A percentile compares a stretch with the other conserved stretches of the same genome.
Evolutionary conservation across 108 stramenopile genomes (phyloP).

Genomic region (Cyclostephanos invisitatus): DNA sequence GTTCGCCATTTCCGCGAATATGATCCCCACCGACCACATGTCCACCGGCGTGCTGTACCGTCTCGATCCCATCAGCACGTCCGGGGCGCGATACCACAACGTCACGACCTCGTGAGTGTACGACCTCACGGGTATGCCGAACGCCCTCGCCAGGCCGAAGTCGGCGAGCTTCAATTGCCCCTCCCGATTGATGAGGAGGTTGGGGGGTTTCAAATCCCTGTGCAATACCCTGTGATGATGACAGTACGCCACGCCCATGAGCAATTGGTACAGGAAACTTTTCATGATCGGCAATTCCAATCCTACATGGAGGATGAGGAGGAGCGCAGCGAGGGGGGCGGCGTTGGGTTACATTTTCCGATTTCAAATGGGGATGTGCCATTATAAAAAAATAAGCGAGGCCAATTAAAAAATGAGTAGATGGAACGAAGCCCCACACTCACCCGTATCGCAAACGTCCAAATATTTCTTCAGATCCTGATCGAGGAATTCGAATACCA

Average conservation of each 20-base stretch:
- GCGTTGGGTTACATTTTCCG: too few species aligned
- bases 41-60: slow-evolving; percentile 98
- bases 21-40: slow-evolving; percentile 98
- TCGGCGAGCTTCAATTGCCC: slow-evolving; percentile 98
- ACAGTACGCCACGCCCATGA: slow-evolving; percentile 98
- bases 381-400: too few species aligned
- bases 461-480: slow-evolving; percentile 98
- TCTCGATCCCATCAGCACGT: slow-evolving; percentile 95
- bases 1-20: slow-evolving; percentile 98
- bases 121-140: slow-evolving; percentile 95
- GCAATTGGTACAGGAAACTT: slow-evolving; percentile 95
- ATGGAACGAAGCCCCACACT: too few species aligned
- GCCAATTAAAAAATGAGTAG: too few species aligned
- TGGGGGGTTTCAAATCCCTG: slow-evolving; percentile 96
- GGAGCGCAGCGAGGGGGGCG: too few species aligned
- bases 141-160: slow-evolving; percentile 98
- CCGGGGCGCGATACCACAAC: slow-evolving; percentile 98
- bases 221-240: slow-evolving; percentile 97
- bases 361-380: too few species aligned
- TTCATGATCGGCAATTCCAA: slow-evolving; percentile 90
- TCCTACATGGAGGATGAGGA: slow-evolving; percentile 34
- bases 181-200: slow-evolving; percentile 96
- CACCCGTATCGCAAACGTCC: slow-evolving; percentile 86
- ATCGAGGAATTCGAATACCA: slow-evolving; percentile 99
- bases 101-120: slow-evolving; percentile 98